Base-by-base conservation (phyloP, 345 rosid species). In the Dimocarpus longan region DNA sequence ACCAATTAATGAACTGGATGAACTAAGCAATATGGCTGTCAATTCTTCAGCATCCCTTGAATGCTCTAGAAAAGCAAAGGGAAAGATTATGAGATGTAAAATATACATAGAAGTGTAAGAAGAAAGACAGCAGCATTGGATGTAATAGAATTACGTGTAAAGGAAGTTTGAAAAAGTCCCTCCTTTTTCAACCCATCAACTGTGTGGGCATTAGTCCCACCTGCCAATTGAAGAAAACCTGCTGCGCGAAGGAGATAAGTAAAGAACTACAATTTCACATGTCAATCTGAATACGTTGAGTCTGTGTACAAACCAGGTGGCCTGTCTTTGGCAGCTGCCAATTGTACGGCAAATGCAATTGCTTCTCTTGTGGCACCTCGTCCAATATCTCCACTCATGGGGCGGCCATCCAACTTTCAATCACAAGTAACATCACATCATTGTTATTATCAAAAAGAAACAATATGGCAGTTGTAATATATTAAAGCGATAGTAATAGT, bases 381-480 rank as follows among this genome's bases (percentile, higher is more conserved):
- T 54, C 93, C 92, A 7, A 90, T 90, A 67, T 89, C 93, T 52
- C 93, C 93, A 70, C 91, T 90, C 93, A 90, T 89, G 8, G 93
- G 91, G 54, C 91, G 89, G 39, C 92, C 93, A 70, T 89, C 93
- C 90, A 90, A 80, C 93, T 90, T 74, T 37, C 32, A 22, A 63
- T 64, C 74, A 82, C 9, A 68, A 24, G 19, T 39, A 56, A 76
- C 42, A 19, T 71, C 43, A 7, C 19, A 8, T 40, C 13, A 46
- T 78, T 60, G 56, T 72, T 52, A 60, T 21, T 50, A 50, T 50
- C 13, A 3, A 48, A 50, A 50, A 0, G 18, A 50, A 69, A 69
- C 15, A 42, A 18, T 56, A 52, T 24, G 7, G 15, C 54, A 22
- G 1, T 15, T 39, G 28, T 28, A 63, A 5, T 40, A 28, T 39